phyloP scores from a whole-genome alignment of 148 eudicot genomes.

The Silene uniflora region DNA sequence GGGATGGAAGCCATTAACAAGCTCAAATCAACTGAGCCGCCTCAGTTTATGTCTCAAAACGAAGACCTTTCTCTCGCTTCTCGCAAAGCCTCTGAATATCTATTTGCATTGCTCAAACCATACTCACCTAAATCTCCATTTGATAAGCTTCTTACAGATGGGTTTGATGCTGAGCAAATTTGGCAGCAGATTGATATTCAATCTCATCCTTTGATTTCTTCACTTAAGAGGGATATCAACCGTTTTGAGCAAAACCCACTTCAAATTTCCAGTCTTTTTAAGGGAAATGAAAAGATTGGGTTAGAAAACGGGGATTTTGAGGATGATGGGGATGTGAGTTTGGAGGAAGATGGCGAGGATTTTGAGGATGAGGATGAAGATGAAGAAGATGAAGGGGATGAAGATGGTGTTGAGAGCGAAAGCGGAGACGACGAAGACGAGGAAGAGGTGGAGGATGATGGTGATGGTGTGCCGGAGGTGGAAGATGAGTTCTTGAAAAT shows the following conservation, averaged over 20 bases:
- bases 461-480: constrained; percentile 43
- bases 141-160: constrained; percentile 45
- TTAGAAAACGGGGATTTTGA: constrained; percentile 17
- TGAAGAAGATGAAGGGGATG: constrained; percentile 31
- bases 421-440: constrained; percentile 34
- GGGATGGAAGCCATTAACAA: constrained; percentile 46
- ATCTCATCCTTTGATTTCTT: constrained; percentile 52
- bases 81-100: constrained; percentile 47
- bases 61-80: constrained; percentile 49
- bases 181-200: constrained; percentile 94
- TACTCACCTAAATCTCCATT: constrained; percentile 66
- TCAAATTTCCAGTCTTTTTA: constrained; percentile 39
- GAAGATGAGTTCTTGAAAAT: constrained; percentile 83
- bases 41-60: constrained; percentile 52
- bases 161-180: constrained; percentile 91
- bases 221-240: constrained; percentile 47
- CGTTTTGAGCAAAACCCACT: constrained; percentile 61
- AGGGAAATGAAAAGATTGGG: constrained; percentile 17
- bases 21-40: constrained; percentile 62
- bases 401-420: too few species aligned
- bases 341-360: constrained; percentile 30
- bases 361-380: constrained; percentile 28
- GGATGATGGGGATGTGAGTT: too few species aligned
- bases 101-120: constrained; percentile 57
- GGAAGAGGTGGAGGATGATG: constrained; percentile 28